Percentiles rank a stretch among this genome's conserved stretches.
Evolutionary conservation across 441 rosid species (phyloP).

Genomic region (Pelargonium exstipulatum): DNA sequence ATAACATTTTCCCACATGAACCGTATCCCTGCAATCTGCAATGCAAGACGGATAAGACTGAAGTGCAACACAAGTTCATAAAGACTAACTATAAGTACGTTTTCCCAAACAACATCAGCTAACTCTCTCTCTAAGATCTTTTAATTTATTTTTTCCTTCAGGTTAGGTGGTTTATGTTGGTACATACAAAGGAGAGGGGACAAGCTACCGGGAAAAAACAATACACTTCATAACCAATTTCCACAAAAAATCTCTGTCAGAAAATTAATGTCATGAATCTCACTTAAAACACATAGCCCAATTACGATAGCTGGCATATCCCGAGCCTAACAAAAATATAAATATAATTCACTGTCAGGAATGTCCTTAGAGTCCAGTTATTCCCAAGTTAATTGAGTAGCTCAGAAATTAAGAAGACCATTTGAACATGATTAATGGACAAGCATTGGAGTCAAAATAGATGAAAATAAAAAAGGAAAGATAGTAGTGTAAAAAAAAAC

Average conservation of each 20-base stretch:
- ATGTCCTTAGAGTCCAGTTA: not conserved
- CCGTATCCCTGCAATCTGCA: constrained; percentile 93
- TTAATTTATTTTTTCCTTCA: not conserved
- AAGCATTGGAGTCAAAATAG: not conserved
- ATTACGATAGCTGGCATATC: not conserved
- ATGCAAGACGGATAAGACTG: not conserved
- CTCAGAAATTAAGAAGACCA: not conserved
- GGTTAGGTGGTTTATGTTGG: not conserved
- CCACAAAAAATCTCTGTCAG: not conserved
- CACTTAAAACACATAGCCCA: not conserved
- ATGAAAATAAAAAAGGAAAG: not conserved
- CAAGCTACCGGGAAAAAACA: too few species aligned
- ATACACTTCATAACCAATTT: not conserved
- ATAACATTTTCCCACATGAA: constrained; percentile 99
- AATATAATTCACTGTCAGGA: not conserved
- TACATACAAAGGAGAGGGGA: not conserved
- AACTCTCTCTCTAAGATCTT: not conserved
- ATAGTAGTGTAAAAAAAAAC: not conserved
- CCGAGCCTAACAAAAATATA: not conserved
- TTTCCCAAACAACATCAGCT: not conserved
- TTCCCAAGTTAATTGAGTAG: not conserved
- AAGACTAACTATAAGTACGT: not conserved
- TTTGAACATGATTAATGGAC: not conserved
- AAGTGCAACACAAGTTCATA: not conserved
- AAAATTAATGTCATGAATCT: not conserved